These are phyloP conservation scores for Hemileia vastatrix DNA, from an alignment of 1,284 basidiomycete species.

Conservation along the genomic window DNA sequence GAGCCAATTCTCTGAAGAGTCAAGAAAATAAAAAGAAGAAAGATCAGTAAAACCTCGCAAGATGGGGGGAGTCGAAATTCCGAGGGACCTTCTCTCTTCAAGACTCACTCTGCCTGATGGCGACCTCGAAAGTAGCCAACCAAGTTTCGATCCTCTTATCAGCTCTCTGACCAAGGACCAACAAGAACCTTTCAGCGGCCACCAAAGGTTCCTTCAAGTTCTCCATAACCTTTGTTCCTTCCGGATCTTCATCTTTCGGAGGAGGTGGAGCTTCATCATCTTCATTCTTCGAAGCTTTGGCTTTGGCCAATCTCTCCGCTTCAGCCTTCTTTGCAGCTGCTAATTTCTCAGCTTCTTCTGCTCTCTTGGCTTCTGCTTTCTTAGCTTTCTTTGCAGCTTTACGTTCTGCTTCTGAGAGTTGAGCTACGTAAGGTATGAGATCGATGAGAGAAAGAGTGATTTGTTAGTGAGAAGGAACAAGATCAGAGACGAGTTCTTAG, in stretches of 20 bases:
- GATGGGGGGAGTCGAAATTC: background rate
- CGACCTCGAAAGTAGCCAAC: slow-evolving; percentile 69
- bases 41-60: background rate
- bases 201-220: slow-evolving; percentile 62
- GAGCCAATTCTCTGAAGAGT: slow-evolving; percentile 60
- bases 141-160: slow-evolving; percentile 58
- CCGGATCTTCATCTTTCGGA: slow-evolving; percentile 63
- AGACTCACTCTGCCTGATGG: slow-evolving; percentile 60
- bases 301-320: too few species aligned
- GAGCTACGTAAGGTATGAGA: slow-evolving; percentile 40
- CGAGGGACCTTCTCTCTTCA: too few species aligned
- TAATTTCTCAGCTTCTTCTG: slow-evolving; percentile 56
- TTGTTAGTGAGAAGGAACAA: slow-evolving; percentile 1
- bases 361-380: slow-evolving; percentile 64
- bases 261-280: slow-evolving; percentile 54
- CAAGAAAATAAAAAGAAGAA: background rate
- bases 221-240: slow-evolving; percentile 61
- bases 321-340: slow-evolving; percentile 1
- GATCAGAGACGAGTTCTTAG: background rate
- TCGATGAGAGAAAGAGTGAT: slow-evolving; percentile 27
- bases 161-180: slow-evolving; percentile 46
- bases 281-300: slow-evolving; percentile 54
- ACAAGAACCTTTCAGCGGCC: slow-evolving; percentile 62
- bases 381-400: slow-evolving; percentile 85
- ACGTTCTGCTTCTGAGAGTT: slow-evolving; percentile 39